Base-by-base conservation (phyloP, 1,139 yeast species). In the Candida albicans region DNA sequence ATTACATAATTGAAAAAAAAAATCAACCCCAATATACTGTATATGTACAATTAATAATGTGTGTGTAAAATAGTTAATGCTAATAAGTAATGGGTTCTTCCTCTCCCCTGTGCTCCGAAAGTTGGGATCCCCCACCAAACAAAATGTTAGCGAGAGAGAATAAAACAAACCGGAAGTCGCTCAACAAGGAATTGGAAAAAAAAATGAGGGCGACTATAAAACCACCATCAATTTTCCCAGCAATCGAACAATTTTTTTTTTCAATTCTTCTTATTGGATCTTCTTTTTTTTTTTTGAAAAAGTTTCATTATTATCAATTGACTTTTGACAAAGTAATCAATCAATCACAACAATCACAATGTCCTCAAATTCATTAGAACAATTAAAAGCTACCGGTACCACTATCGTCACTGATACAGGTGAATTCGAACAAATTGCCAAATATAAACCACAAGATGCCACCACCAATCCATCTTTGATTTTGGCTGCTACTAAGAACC, bases 391-490 rank as follows among this genome's bases (percentile, higher is more conserved):
- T 55, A 70, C 96, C 49, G 98, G 98, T 59, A 93, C 99, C 57
- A 84, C 81, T 58, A 96, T 93, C 63, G 99, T 93, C 65, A 88
- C 99, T 56, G 99, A 93, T 77, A 91, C 98, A 52, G 99, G 99
- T 77, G 99, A 93, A 73, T 93, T 93, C 67, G 98, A 90, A 70
- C 85, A 95, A 55, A 93, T 93, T 66, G 96, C 97, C 65, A 89
- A 90, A 74, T 93, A 87, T 79, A 89, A 93, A 62, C 99, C 99
- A 57, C 98, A 93, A 77, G 99, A 93, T 73, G 96, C 99, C 55
- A 93, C 99, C 64, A 93, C 99, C 69, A 93, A 93, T 79, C 99
- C 99, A 57, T 91, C 99, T 38, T 80, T 93, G 76, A 93, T 93
- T 64, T 79, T 95, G 62, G 98, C 98, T 54, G 99, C 99, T 51